Evolutionary conservation across 129 eudicot species (phyloP).

Genomic region (Chrysanthemum makinoi): DNA sequence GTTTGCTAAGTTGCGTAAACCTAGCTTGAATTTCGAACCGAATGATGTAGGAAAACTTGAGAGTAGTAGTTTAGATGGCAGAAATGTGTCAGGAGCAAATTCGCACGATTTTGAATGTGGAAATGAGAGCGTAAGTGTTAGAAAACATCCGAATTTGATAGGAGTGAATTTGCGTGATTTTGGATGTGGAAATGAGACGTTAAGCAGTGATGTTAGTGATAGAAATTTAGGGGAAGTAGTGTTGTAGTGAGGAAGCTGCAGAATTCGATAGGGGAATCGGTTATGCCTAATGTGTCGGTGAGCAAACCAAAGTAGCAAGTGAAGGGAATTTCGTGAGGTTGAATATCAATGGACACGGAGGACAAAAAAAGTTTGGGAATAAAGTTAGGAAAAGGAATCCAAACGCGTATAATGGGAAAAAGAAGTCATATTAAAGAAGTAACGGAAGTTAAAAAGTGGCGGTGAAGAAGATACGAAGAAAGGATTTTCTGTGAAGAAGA

Average conservation of each 20-base stretch:
- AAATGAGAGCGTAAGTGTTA: neutral
- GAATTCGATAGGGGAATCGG: constrained; percentile 51
- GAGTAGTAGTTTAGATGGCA: neutral
- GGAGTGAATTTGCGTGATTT: constrained; percentile 39
- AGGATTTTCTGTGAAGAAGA: constrained; percentile 46
- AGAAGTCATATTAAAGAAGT: constrained; percentile 37
- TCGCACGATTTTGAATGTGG: constrained; percentile 2
- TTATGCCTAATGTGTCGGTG: constrained; percentile 11
- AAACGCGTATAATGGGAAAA: constrained; percentile 39
- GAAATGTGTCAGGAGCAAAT: constrained; percentile 2
- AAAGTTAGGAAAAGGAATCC: constrained; percentile 49
- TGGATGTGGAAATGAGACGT: constrained; percentile 18
- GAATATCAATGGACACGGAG: constrained; percentile 81
- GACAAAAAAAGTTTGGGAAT: constrained; percentile 45
- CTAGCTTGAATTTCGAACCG: constrained; percentile 43
- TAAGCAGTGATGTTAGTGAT: too few species aligned
- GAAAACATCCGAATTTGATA: neutral
- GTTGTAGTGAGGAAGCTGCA: constrained; percentile 51
- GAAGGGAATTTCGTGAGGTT: constrained; percentile 94
- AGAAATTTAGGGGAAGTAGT: constrained; percentile 34
- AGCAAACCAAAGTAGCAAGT: constrained; percentile 42
- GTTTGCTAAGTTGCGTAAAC: constrained; percentile 31
- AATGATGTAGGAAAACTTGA: constrained; percentile 20
- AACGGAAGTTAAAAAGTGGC: constrained; percentile 27
- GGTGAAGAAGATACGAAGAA: constrained; percentile 46